phyloP scores from a whole-genome alignment of 2,329 filamentous ascomycete species.

The Talaromyces sp. region DNA sequence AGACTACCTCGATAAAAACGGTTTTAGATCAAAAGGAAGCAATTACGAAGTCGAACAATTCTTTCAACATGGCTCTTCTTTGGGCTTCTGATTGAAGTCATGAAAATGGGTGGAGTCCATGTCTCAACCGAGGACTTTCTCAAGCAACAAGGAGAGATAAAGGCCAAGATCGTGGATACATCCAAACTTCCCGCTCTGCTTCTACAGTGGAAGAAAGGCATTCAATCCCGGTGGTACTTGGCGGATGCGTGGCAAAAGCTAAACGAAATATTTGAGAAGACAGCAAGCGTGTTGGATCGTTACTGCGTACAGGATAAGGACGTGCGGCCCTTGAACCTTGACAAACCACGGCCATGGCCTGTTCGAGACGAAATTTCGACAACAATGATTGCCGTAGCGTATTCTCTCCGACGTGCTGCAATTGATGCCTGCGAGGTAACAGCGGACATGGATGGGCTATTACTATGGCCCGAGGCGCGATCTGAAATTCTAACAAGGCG shows the following conservation, averaged over 20 bases:
- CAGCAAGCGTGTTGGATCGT: constrained; percentile 6
- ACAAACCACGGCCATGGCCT: constrained; percentile 11
- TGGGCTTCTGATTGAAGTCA: constrained; percentile 15
- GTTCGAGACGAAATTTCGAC: constrained; percentile 14
- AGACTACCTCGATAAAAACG: constrained; percentile 7
- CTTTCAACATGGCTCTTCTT: constrained; percentile 22
- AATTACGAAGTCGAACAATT: constrained; percentile 13
- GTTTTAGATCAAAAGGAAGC: constrained; percentile 3
- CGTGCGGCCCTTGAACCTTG: background rate
- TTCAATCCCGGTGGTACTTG: background rate
- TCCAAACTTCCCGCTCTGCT: constrained; percentile 1
- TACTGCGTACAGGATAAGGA: constrained; percentile 7
- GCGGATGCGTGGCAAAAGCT: background rate
- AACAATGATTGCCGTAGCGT: constrained; percentile 10
- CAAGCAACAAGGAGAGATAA: background rate
- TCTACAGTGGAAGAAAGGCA: background rate
- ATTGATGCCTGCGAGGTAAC: background rate
- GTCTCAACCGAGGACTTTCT: constrained; percentile 12
- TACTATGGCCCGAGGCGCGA: constrained; percentile 3
- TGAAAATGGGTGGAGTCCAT: constrained; percentile 5
- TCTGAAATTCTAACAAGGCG: constrained; percentile 10
- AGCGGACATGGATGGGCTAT: background rate
- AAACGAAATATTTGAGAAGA: constrained; percentile 7
- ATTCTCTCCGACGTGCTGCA: constrained; percentile 10
- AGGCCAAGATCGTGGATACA: constrained; percentile 5